Base-by-base conservation (phyloP, 139 green algal species). In the Picochlorum sp. region DNA sequence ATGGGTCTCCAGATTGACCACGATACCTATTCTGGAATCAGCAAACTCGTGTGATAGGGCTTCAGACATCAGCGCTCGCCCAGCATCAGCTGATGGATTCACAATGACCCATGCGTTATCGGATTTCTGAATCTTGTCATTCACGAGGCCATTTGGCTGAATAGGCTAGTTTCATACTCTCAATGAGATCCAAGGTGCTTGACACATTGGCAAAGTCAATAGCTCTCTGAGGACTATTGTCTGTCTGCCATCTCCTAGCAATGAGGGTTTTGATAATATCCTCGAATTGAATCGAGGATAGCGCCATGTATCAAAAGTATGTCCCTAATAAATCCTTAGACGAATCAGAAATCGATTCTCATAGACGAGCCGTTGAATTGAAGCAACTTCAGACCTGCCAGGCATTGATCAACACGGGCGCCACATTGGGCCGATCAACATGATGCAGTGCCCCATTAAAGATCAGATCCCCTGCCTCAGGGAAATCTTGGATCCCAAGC, bases 21-120 rank as follows among this genome's bases (percentile, higher is more conserved):
- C 18, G 20, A 87, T n/a, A 1, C 59, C 81, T 7, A 77, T n/a
- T 3, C 80, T 71, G 4, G 66, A 69, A 5, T 6, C 3, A 18
- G 38, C 10, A 6, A 30, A 57, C 51, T 74, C 65, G 21, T 70
- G 59, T 38, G 60, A 50, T 41, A 75, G 60, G 28, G 61, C 70
- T 6, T 63, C 49, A 30, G 59, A 37, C 57, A 60, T 26, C 24
- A 85, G 65, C 3, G 7, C 18, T 50, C 63, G 28, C n/a, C 65
- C 71, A 15, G 16, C 34, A 8, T 14, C 15, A 54, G 18, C 5
- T 38, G 62, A 21, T 57, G 52, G 30, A 65, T 95, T 82, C 0
- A 66, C 68, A 1, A 79, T 77, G 26, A 92, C 69, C 72, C 71
- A 85, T 95, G 86, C 2, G 82, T 89, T 44, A 86, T 63, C 0